Base-by-base conservation (phyloP, 306 rosid species). In the Geum urbanum region DNA sequence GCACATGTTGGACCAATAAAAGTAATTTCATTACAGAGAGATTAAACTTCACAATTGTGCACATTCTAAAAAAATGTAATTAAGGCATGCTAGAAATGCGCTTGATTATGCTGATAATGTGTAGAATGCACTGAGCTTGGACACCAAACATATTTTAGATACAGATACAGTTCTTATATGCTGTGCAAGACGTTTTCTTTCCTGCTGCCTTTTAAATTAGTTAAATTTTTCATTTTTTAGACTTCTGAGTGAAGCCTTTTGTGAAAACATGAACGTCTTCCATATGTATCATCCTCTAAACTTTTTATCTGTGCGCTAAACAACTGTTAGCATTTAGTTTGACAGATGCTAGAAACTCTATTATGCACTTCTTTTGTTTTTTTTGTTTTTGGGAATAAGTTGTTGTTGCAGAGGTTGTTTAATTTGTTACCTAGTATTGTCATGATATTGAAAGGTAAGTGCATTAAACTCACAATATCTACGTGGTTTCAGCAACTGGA, bases 401-500 rank as follows among this genome's bases (percentile, higher is more conserved):
- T n/a, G 57, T 73, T 53, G 52, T 54, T 74, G 32, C 22, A 52
- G 1, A 16, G 45, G 45, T 58, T 52, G 44, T 35, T 41, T 53
- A 56, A 27, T 56, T 47, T 32, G 1, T 62, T 15, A 50, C 67
- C 60, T 4, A 22, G 0, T 53, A 18, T 47, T 44, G 19, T 49
- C 47, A 24, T 1, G 49, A 40, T 77, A 58, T 14, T 67, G 59
- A 40, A 46, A 43, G 13, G 49, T 45, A 0, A n/a, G 48, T 45
- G 20, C 65, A 72, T 69, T 76, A 58, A 74, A 52, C 22, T 64
- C 6, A 6, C 5, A 39, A 54, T 68, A 27, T 64, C 56, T 41
- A 44, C 75, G 63, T 77, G 61, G 52, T 27, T 7, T 18, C 90
- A 94, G 98, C 80, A 24, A 94, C 97, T 0, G 98, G 98, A 69